Conservation (phyloP, 116 monocot species). For the Trichopus zeylanicus region DNA sequence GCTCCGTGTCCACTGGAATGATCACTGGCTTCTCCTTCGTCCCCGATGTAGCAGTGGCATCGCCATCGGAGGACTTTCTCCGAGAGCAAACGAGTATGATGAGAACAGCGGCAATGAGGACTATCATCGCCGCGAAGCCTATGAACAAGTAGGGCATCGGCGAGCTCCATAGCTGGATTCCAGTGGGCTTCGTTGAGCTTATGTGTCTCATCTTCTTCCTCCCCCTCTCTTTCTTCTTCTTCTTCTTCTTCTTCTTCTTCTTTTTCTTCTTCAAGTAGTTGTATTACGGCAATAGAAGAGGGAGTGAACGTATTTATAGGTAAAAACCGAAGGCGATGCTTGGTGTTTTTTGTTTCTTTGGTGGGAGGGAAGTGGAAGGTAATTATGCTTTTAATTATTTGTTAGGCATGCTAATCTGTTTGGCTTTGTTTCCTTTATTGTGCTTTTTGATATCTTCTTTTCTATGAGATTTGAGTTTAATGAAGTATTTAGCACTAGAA, state of each 20-base stretch:
- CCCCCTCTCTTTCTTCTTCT: background rate
- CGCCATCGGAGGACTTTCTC: conserved; percentile 6
- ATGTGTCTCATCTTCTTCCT: conserved; percentile 6
- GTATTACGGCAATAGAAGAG: background rate
- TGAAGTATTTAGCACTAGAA: no score
- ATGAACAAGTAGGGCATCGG: conserved; percentile 15
- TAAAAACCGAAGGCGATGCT: no score
- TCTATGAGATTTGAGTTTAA: no score
- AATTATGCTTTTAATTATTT: no score
- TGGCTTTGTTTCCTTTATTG: no score
- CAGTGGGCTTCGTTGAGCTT: background rate
- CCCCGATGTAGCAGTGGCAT: background rate
- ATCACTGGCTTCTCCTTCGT: background rate
- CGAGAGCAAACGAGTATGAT: conserved; percentile 13
- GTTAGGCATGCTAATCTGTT: no score
- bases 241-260: no score
- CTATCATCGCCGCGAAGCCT: conserved; percentile 5
- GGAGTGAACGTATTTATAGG: background rate
- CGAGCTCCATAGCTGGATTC: conserved; percentile 4
- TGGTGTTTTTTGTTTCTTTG: no score
- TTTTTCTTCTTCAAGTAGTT: no score
- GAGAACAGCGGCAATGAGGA: conserved; percentile 14
- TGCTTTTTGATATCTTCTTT: no score
- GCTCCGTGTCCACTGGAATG: conserved; percentile 13
- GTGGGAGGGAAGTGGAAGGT: no score